Percentiles rank a stretch among this genome's conserved stretches.
Conservation (phyloP, 2,329 filamentous ascomycete species). For the Alternaria brassicae region DNA sequence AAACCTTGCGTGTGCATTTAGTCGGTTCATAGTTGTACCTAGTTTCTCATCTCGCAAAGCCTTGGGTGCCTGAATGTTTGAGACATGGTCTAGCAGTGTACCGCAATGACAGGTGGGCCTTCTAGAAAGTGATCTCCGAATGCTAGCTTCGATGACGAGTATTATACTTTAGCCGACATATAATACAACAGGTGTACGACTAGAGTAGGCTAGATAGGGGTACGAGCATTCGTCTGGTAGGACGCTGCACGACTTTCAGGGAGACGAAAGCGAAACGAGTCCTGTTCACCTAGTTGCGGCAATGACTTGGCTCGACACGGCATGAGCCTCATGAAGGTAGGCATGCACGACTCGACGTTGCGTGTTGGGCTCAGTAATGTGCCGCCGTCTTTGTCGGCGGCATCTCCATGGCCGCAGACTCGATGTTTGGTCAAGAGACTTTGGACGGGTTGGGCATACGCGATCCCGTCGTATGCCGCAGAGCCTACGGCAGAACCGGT, state of each 20-base stretch:
- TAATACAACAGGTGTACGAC: constrained; percentile 20
- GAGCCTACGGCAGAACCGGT: constrained; percentile 27
- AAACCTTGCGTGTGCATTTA: constrained; percentile 21
- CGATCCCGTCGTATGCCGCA: constrained; percentile 29
- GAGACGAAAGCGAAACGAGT: constrained; percentile 21
- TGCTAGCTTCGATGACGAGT: constrained; percentile 38
- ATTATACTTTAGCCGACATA: constrained; percentile 30
- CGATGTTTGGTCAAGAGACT: constrained; percentile 25
- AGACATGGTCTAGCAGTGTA: constrained; percentile 5
- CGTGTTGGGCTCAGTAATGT: constrained; percentile 6
- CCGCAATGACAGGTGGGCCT: constrained; percentile 17
- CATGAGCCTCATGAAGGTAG: constrained; percentile 17
- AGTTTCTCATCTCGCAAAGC: constrained; percentile 8
- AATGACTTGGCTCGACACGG: constrained; percentile 22
- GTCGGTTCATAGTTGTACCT: constrained; percentile 11
- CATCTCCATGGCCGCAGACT: constrained; percentile 36
- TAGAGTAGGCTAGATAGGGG: constrained; percentile 28
- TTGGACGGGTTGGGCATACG: constrained; percentile 31
- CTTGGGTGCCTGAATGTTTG: constrained; percentile 11
- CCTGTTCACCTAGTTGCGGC: constrained; percentile 11
- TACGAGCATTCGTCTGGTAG: constrained; percentile 15
- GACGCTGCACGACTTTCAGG: constrained; percentile 20
- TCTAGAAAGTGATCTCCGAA: constrained; percentile 19
- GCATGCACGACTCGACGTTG: constrained; percentile 9
- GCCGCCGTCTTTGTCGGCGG: constrained; percentile 17